Conservation (phyloP, 2,329 filamentous ascomycete genomes). For the Aspergillus sp. region DNA sequence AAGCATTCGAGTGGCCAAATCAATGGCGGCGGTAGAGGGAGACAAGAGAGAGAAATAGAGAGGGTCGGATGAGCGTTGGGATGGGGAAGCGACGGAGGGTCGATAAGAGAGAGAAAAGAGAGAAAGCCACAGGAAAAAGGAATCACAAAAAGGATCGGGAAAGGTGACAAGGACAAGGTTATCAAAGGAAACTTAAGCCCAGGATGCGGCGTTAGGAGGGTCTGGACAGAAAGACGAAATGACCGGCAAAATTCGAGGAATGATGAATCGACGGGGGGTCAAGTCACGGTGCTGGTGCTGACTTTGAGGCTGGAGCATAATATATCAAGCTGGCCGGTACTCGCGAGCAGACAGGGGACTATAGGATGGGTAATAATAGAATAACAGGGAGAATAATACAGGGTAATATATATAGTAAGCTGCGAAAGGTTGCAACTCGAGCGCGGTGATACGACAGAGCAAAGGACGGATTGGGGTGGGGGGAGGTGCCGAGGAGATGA, state of each 20-base stretch:
- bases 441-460: constrained; percentile 12
- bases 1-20: background rate
- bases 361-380: constrained; percentile 10
- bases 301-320: constrained; percentile 18
- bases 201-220: constrained; percentile 18
- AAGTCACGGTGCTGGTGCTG: constrained; percentile 9
- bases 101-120: constrained; percentile 13
- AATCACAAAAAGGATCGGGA: constrained; percentile 15
- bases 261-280: constrained; percentile 18
- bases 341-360: constrained; percentile 1
- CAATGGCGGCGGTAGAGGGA: background rate
- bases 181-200: constrained; percentile 21
- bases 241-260: constrained; percentile 3
- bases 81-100: background rate
- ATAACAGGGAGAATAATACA: constrained; percentile 6
- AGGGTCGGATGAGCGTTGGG: constrained; percentile 6
- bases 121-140: constrained; percentile 12
- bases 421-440: constrained; percentile 6
- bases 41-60: constrained; percentile 4
- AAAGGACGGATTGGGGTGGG: background rate
- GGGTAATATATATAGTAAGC: constrained; percentile 13
- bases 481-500: background rate
- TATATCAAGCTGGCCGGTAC: constrained; percentile 3
- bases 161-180: constrained; percentile 17
- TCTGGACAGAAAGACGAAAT: constrained; percentile 9